These are phyloP conservation scores for Aureobasidium leucospermi DNA, from an alignment of 2,329 filamentous ascomycete species.

Conservation along the genomic window DNA sequence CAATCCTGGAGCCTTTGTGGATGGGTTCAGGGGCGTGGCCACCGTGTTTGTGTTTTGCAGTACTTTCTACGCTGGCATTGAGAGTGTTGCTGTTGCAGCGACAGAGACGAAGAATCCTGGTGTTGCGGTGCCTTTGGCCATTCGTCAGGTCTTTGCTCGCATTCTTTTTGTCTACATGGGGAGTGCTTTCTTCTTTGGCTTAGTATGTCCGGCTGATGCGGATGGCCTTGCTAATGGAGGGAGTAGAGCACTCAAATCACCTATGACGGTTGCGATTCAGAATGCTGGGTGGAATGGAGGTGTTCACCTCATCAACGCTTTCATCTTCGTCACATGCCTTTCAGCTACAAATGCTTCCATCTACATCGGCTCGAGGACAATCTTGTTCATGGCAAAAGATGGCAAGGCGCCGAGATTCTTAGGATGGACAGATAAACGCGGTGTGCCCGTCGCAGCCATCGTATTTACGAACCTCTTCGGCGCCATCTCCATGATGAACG, in stretches of 20 bases:
- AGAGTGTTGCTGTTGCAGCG: conserved; percentile 45
- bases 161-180: conserved; percentile 57
- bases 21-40: conserved; percentile 36
- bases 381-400: conserved; percentile 69
- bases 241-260: conserved; percentile 60
- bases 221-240: conserved; percentile 53
- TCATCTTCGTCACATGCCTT: conserved; percentile 66
- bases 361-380: conserved; percentile 67
- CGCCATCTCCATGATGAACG: conserved; percentile 67
- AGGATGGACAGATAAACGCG: conserved; percentile 58
- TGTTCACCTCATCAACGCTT: conserved; percentile 70
- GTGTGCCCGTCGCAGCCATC: conserved; percentile 54
- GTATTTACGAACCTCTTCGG: conserved; percentile 64
- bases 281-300: conserved; percentile 67
- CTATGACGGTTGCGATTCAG: conserved; percentile 66
- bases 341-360: conserved; percentile 68
- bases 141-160: conserved; percentile 27
- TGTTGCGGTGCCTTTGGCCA: conserved; percentile 32
- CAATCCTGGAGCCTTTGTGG: conserved; percentile 32
- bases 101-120: conserved; percentile 46
- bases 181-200: conserved; percentile 69
- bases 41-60: conserved; percentile 37
- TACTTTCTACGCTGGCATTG: conserved; percentile 45
- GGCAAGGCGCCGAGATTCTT: conserved; percentile 64
- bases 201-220: conserved; percentile 65